Evolutionary conservation across 208 protist genomes (phyloP), one percentile per base, ranked within the genome.

Genomic region (Wallacemonas collosoma): DNA sequence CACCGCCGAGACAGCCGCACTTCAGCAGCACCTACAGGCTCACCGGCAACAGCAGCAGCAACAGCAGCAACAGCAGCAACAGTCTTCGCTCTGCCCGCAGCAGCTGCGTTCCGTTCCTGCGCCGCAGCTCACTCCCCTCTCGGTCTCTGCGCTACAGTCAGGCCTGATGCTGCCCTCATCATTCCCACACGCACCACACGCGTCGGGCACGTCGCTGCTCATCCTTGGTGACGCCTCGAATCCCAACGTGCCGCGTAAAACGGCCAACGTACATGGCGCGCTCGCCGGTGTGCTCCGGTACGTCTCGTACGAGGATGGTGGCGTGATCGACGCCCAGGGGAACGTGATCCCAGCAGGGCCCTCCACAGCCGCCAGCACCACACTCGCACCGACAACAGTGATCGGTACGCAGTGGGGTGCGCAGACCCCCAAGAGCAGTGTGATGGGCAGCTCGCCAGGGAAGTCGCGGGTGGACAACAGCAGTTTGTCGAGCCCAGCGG

Each of bases 201-300:
- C 12, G 45, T 12, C 6, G 5, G 7, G 35, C 26, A 40, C 66
- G 39, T 53, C 66, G 14, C 66, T 77, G 40, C 44, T 74, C 26
- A 71, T 81, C 41, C 56, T 81, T 12, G 72, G 67, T 14, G 48
- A 70, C 5, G 55, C 75, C 15, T 48, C 54, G 26, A 85, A 70
- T 63, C 44, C 55, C 11, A 66, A 78, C 17, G 40, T 79, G 2
- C 54, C 66, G 43, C 73, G 78, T 11, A 83, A 81, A 63, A 73
- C 67, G 41, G 71, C 78, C 17, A 87, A 87, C 67, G 82, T 87
- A 43, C 82, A 87, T 54, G 77, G 77, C 38, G 73, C 75, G 12
- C 73, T 87, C 54, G 11, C 65, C 26, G 76, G 68, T 45, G 72
- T 81, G 36, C 35, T 83, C 64, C 71, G n/a, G 3, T 87, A 83